These are phyloP conservation scores for Cercospora sojina DNA, from an alignment of 2,329 filamentous ascomycete genomes.

Conservation along the genomic window DNA sequence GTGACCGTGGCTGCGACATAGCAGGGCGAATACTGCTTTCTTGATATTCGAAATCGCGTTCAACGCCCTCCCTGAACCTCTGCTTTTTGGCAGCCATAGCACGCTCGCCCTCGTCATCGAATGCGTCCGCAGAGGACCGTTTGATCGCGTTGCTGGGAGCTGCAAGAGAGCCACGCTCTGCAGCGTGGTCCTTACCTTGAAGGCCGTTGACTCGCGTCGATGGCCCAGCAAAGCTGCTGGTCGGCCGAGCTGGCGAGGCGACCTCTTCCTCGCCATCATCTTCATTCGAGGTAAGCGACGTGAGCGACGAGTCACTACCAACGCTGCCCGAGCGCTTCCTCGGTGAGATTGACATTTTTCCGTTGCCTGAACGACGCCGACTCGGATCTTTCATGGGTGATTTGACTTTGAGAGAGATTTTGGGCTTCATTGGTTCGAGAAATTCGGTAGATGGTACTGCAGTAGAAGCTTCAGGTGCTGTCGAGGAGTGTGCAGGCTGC, in stretches of 20 bases:
- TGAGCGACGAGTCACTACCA: constrained; percentile 36
- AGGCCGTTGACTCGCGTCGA: constrained; percentile 23
- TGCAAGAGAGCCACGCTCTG: constrained; percentile 32
- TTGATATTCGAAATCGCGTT: constrained; percentile 32
- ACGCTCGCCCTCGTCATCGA: constrained; percentile 33
- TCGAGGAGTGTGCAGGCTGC: constrained; percentile 15
- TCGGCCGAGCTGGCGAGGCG: constrained; percentile 20
- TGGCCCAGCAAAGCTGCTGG: constrained; percentile 11
- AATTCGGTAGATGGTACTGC: constrained; percentile 36
- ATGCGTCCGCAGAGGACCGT: constrained; percentile 39
- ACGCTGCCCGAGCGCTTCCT: constrained; percentile 29
- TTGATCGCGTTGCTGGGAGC: constrained; percentile 31
- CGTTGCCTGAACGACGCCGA: constrained; percentile 22
- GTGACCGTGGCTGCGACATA: constrained; percentile 20
- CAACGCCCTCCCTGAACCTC: constrained; percentile 33
- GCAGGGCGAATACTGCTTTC: constrained; percentile 37
- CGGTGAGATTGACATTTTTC: constrained; percentile 31
- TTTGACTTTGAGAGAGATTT: constrained; percentile 36
- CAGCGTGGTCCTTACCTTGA: constrained; percentile 33
- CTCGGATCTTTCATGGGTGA: constrained; percentile 28
- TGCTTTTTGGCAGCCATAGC: constrained; percentile 37
- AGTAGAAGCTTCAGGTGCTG: constrained; percentile 13
- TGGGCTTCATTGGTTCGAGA: constrained; percentile 29
- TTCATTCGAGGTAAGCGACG: constrained; percentile 39
- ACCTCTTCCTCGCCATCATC: constrained; percentile 29